Evolutionary conservation across 2,329 filamentous ascomycete genomes (phyloP).

Genomic region (Aspergillus transmontanensis): DNA sequence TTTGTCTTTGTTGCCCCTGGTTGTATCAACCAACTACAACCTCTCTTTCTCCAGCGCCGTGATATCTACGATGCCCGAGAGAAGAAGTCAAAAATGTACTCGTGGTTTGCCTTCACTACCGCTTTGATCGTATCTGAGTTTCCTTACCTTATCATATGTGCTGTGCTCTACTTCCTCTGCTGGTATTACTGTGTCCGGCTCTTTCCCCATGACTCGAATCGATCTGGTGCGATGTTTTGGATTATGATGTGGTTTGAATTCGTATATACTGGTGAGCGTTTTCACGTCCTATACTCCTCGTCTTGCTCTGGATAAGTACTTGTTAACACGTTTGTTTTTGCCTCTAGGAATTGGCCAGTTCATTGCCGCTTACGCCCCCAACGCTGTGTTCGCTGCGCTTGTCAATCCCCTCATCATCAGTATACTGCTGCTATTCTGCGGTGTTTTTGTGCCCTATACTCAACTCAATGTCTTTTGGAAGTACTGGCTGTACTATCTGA

Average conservation of each 20-base stretch:
- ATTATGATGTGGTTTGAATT: slow-evolving; percentile 74
- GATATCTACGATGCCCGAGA: slow-evolving; percentile 69
- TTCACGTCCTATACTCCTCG: no score
- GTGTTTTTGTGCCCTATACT: slow-evolving; percentile 31
- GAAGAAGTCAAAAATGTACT: slow-evolving; percentile 71
- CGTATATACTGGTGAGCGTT: slow-evolving; percentile 58
- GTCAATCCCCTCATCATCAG: slow-evolving; percentile 72
- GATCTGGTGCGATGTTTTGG: slow-evolving; percentile 58
- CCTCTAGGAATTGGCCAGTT: slow-evolving; percentile 72
- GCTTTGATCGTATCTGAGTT: slow-evolving; percentile 71
- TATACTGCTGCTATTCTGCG: slow-evolving; percentile 33
- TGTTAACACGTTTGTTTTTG: slow-evolving; percentile 50
- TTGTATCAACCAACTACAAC: slow-evolving; percentile 56
- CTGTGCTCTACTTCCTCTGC: slow-evolving; percentile 67
- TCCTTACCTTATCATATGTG: slow-evolving; percentile 65
- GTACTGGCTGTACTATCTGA: slow-evolving; percentile 35
- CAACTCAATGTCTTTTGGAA: slow-evolving; percentile 35
- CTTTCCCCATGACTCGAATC: slow-evolving; percentile 35
- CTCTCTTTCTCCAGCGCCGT: slow-evolving; percentile 70
- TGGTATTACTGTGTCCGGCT: slow-evolving; percentile 73
- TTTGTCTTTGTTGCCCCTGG: slow-evolving; percentile 57
- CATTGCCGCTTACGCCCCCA: slow-evolving; percentile 73
- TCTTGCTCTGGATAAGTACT: no score
- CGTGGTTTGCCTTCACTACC: slow-evolving; percentile 72
- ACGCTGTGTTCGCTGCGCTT: slow-evolving; percentile 69